Percentiles rank a stretch among this genome's conserved stretches.
Evolutionary conservation across 2,329 filamentous ascomycete genomes (phyloP).

Genomic region (Pyricularia grisea): DNA sequence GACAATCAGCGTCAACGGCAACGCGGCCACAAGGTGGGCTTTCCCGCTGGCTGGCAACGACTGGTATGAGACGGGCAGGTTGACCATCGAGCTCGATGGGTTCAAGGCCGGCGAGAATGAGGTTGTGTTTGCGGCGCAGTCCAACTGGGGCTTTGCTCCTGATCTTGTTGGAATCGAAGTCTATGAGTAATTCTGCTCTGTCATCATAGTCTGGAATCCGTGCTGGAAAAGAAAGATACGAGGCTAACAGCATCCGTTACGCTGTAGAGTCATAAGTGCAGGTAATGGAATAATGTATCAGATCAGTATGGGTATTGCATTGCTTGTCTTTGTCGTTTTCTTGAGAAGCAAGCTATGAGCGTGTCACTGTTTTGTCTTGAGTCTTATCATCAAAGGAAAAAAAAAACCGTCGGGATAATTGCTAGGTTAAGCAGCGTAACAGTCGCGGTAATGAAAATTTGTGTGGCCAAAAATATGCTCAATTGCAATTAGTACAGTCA

Average conservation of each 20-base stretch:
- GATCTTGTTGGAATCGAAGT: conserved; percentile 34
- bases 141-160: conserved; percentile 22
- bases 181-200: conserved; percentile 12
- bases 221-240: neutral
- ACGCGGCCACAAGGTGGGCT: conserved; percentile 31
- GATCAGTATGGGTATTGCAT: neutral
- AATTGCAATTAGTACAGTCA: too few relatives aligned
- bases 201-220: neutral
- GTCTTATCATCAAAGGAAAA: too few relatives aligned
- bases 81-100: conserved; percentile 33
- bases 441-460: too few relatives aligned
- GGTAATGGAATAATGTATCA: neutral
- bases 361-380: neutral
- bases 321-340: neutral
- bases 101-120: conserved; percentile 30
- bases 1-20: conserved; percentile 36
- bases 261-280: neutral
- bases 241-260: neutral
- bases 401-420: too few relatives aligned
- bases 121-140: conserved; percentile 22
- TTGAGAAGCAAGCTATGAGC: neutral
- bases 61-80: conserved; percentile 38
- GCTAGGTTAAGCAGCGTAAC: too few relatives aligned
- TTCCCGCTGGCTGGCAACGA: conserved; percentile 39
- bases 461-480: too few relatives aligned